A percentile compares a stretch with the other conserved stretches of the same genome.
Conservation (phyloP, 306 rosid genomes). For the Acacia melanoxylon region DNA sequence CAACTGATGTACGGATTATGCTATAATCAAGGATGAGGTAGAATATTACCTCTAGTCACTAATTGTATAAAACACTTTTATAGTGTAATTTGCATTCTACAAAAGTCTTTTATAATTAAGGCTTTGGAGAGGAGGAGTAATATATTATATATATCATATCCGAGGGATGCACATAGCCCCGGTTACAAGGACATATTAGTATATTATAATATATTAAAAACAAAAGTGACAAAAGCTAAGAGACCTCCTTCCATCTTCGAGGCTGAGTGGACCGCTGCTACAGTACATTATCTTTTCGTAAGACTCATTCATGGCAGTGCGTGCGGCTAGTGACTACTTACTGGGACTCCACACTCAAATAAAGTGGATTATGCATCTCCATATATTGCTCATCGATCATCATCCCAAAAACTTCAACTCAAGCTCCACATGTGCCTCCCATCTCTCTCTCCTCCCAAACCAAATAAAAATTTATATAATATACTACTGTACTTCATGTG, state of each 20-base stretch:
- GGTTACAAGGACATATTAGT: background rate
- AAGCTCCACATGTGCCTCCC: background rate
- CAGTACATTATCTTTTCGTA: slow-evolving; percentile 19
- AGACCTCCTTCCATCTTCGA: slow-evolving; percentile 8
- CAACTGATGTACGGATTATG: too few species aligned
- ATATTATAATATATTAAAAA: background rate
- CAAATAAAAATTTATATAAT: background rate
- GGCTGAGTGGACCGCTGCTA: background rate
- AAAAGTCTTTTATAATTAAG: too few species aligned
- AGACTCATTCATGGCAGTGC: slow-evolving; percentile 31
- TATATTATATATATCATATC: background rate
- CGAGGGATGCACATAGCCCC: background rate
- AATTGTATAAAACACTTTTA: too few species aligned
- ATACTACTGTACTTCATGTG: slow-evolving; percentile 14
- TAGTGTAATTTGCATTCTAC: too few species aligned
- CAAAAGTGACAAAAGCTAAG: background rate
- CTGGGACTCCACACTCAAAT: background rate
- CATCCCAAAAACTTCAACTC: slow-evolving; percentile 15
- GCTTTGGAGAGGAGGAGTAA: too few species aligned
- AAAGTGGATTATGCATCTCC: background rate
- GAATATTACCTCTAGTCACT: too few species aligned
- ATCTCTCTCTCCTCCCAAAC: too few species aligned
- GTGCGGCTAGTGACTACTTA: background rate
- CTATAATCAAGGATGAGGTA: too few species aligned
- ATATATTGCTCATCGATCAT: too few species aligned